These are phyloP conservation scores for Gynostemma pentaphyllum DNA, from an alignment of 306 rosid species.

Conservation along the genomic window DNA sequence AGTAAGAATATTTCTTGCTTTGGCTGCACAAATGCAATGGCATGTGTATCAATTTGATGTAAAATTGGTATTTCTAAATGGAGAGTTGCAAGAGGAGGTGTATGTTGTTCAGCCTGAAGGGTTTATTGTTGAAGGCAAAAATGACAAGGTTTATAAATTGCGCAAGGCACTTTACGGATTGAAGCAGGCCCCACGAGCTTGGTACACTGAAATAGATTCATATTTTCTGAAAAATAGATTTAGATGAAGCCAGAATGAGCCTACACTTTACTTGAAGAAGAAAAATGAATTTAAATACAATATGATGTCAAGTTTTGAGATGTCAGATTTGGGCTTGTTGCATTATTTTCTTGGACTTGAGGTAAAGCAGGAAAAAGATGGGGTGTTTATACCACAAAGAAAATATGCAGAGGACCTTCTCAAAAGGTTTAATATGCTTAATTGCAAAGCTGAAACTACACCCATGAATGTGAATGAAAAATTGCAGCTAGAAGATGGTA, in stretches of 20 bases:
- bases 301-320: background rate
- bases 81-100: too few relatives aligned
- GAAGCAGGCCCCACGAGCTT: too few relatives aligned
- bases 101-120: background rate
- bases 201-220: background rate
- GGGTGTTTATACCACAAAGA: background rate
- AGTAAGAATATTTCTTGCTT: background rate
- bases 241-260: background rate
- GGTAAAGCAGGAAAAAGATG: background rate
- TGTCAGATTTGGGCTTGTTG: background rate
- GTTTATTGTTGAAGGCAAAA: background rate
- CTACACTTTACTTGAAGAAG: too few relatives aligned
- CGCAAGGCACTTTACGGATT: background rate
- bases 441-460: background rate
- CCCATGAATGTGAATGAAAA: background rate
- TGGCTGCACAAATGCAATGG: background rate
- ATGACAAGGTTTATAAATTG: background rate
- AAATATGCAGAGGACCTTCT: background rate
- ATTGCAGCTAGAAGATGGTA: constrained; percentile 5
- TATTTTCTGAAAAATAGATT: background rate
- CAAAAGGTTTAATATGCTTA: background rate
- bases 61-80: too few relatives aligned
- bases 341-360: background rate
- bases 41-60: background rate
- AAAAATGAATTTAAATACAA: background rate